Evolutionary conservation across 2,329 filamentous ascomycete species (phyloP).

Genomic region (Xylariaceae sp.): DNA sequence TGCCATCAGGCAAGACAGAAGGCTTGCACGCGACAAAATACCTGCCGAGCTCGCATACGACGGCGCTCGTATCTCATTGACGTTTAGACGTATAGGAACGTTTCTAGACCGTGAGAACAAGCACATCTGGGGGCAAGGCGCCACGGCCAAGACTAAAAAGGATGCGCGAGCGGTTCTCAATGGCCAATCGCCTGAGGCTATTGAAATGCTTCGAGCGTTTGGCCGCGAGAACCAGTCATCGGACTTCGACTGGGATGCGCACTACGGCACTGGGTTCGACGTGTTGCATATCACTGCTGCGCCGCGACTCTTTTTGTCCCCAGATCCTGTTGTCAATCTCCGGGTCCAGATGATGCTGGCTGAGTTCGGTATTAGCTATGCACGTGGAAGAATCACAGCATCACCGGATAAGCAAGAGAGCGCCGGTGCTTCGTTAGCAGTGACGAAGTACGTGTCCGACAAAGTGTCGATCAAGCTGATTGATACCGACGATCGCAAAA

Average conservation of each 20-base stretch:
- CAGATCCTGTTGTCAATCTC: conserved; percentile 45
- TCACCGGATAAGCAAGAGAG: background rate
- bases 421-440: background rate
- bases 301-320: conserved; percentile 48
- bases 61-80: conserved; percentile 83
- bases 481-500: conserved; percentile 49
- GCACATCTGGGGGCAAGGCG: conserved; percentile 89
- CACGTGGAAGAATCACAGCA: conserved; percentile 34
- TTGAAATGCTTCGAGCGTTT: conserved; percentile 73
- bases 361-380: conserved; percentile 44
- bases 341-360: conserved; percentile 48
- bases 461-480: conserved; percentile 44
- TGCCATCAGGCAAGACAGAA: conserved; percentile 84
- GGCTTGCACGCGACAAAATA: conserved; percentile 63
- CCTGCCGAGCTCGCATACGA: conserved; percentile 65
- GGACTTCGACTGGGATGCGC: conserved; percentile 68
- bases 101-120: conserved; percentile 64
- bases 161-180: conserved; percentile 64
- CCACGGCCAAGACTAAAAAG: conserved; percentile 60
- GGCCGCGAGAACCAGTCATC: conserved; percentile 75
- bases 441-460: conserved; percentile 4
- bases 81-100: conserved; percentile 85
- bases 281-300: conserved; percentile 63
- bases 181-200: conserved; percentile 61
- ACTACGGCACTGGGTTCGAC: conserved; percentile 80